Conservation (phyloP, 139 green algal species). For the Spirogloea muscicola region DNA sequence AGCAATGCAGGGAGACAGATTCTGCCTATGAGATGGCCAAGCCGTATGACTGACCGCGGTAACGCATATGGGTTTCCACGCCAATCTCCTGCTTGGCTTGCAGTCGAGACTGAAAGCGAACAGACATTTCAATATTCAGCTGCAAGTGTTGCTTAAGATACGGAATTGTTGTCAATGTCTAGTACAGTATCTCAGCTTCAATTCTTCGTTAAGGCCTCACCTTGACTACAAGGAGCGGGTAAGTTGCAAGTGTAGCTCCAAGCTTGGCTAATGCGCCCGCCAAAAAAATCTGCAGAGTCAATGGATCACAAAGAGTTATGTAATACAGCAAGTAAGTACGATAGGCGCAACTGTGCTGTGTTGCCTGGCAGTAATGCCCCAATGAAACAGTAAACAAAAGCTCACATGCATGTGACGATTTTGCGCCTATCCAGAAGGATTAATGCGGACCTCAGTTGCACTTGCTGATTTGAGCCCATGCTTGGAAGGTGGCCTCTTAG, state of each 20-base stretch:
- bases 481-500: not conserved
- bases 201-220: too few species aligned
- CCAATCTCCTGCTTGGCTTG: slow-evolving; percentile 43
- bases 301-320: too few species aligned
- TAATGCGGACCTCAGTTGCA: slow-evolving; percentile 18
- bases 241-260: slow-evolving; percentile 86
- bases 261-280: slow-evolving; percentile 82
- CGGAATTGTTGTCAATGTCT: too few species aligned
- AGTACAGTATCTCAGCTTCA: too few species aligned
- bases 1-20: not conserved
- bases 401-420: too few species aligned
- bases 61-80: not conserved
- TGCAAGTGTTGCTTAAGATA: too few species aligned
- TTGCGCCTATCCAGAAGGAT: too few species aligned
- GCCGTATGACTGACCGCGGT: not conserved
- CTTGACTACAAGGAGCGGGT: slow-evolving; percentile 91
- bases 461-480: slow-evolving; percentile 11
- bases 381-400: too few species aligned
- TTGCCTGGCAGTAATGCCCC: too few species aligned
- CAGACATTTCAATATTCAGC: not conserved
- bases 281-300: slow-evolving; percentile 78
- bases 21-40: not conserved
- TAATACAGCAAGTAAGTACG: too few species aligned
- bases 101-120: slow-evolving; percentile 14
- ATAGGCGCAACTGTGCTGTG: too few species aligned